These are phyloP conservation scores for Hygrophila difformis DNA, from an alignment of 257 asterid species.

Conservation along the genomic window DNA sequence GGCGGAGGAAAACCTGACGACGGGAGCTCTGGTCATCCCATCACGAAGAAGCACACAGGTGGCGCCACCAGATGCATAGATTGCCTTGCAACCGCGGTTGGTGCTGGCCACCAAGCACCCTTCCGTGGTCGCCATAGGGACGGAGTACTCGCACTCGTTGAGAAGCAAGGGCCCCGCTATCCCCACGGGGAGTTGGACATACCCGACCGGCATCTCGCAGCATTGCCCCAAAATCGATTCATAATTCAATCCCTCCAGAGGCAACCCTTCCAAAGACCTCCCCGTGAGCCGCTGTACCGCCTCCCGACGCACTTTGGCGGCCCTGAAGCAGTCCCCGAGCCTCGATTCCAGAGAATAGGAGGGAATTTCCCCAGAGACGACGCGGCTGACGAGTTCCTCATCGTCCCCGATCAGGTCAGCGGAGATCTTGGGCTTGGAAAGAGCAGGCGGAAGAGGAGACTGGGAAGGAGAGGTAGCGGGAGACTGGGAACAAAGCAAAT, in stretches of 20 bases:
- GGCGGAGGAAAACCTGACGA: conserved; percentile 69
- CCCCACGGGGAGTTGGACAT: conserved; percentile 88
- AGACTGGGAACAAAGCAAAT: conserved; percentile 25
- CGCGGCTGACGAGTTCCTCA: conserved; percentile 48
- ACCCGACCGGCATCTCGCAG: conserved; percentile 96
- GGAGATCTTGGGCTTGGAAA: conserved; percentile 7
- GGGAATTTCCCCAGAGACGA: conserved; percentile 62
- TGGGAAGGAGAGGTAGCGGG: too few relatives aligned
- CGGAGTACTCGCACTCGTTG: conserved; percentile 61
- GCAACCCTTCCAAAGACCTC: conserved; percentile 56
- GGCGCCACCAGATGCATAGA: conserved; percentile 72
- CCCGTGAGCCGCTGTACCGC: conserved; percentile 72
- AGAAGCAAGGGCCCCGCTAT: conserved; percentile 80
- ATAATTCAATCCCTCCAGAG: conserved; percentile 76
- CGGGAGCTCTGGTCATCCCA: conserved; percentile 96
- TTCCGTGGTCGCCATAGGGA: conserved; percentile 96
- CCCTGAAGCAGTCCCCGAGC: conserved; percentile 64
- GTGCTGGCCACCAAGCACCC: conserved; percentile 94
- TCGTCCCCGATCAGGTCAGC: conserved; percentile 44
- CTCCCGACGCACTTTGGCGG: conserved; percentile 67
- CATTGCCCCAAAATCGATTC: conserved; percentile 81
- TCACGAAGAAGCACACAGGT: conserved; percentile 64
- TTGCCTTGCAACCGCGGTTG: conserved; percentile 92
- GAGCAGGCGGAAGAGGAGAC: conserved; percentile 12
- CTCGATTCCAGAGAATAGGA: conserved; percentile 70